A percentile compares a stretch with the other conserved stretches of the same genome.
Evolutionary conservation across 306 rosid genomes (phyloP).

Genomic region (Glycine latifolia): DNA sequence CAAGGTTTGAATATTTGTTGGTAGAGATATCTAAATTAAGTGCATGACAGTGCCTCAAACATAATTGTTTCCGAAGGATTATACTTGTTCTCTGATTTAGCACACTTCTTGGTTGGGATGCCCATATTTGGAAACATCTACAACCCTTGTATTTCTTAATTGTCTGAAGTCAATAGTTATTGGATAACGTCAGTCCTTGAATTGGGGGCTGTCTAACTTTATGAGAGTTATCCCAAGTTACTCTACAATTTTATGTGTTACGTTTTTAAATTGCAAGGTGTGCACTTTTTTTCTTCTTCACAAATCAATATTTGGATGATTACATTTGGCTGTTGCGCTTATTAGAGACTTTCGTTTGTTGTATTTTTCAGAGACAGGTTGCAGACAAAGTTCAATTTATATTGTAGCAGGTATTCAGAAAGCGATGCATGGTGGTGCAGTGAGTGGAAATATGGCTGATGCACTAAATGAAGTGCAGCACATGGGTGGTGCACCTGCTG

Average conservation of each 20-base stretch:
- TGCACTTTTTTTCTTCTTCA: background rate
- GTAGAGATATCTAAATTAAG: too few relatives aligned
- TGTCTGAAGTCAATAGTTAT: background rate
- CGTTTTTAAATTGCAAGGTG: slow-evolving; percentile 27
- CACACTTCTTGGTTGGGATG: background rate
- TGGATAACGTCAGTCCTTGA: slow-evolving; percentile 12
- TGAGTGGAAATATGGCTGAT: slow-evolving; percentile 61
- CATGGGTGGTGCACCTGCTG: slow-evolving; percentile 51
- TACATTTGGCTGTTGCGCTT: slow-evolving; percentile 22
- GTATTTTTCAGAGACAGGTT: slow-evolving; percentile 42
- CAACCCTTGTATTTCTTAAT: background rate
- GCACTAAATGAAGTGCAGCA: slow-evolving; percentile 61
- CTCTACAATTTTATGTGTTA: background rate
- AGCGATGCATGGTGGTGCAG: slow-evolving; percentile 27
- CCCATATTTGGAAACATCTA: slow-evolving; percentile 15
- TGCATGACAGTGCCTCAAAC: too few relatives aligned
- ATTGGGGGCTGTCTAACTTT: slow-evolving; percentile 27
- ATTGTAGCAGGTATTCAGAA: slow-evolving; percentile 45
- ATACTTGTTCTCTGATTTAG: too few relatives aligned
- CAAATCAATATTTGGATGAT: slow-evolving; percentile 20
- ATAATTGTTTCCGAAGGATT: too few relatives aligned
- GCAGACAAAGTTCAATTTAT: slow-evolving; percentile 34
- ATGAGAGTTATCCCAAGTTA: background rate
- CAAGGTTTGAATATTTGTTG: too few relatives aligned
- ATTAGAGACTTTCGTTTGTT: slow-evolving; percentile 24